phyloP scores from a whole-genome alignment of 2,329 filamentous ascomycete species.

The Fusarium sp. region DNA sequence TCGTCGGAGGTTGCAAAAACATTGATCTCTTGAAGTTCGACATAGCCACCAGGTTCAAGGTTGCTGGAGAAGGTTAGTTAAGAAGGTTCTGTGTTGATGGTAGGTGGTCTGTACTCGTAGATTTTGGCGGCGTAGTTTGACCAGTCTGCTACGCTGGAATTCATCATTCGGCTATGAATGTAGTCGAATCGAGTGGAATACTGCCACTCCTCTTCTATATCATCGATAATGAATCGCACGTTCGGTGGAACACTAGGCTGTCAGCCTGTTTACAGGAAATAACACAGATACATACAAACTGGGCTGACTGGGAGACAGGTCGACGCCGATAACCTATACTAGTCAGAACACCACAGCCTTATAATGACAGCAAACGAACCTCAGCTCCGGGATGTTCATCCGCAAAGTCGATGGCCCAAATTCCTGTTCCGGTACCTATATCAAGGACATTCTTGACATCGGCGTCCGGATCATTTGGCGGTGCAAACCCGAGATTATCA shows the following conservation, averaged over 20 bases:
- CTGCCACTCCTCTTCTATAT: conserved; percentile 1
- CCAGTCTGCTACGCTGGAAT: neutral
- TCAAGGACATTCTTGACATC: conserved; percentile 20
- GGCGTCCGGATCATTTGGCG: neutral
- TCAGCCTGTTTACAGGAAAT: fast-evolving
- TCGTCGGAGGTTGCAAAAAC: conserved; percentile 9
- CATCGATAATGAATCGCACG: neutral
- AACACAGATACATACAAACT: neutral
- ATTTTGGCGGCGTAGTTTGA: conserved; percentile 6
- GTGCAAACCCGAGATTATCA: conserved; percentile 12
- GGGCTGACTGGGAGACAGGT: conserved; percentile 12
- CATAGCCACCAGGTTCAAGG: conserved; percentile 17
- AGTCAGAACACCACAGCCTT: fast-evolving
- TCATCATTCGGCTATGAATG: conserved; percentile 11
- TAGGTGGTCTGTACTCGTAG: neutral
- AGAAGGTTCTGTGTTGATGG: neutral
- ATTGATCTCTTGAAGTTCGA: conserved; percentile 17
- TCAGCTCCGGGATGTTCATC: conserved; percentile 22
- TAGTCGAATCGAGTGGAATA: neutral
- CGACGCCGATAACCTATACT: neutral
- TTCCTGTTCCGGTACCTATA: conserved; percentile 24
- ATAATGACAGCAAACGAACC: neutral
- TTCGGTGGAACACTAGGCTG: neutral
- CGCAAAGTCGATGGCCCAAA: conserved; percentile 23
- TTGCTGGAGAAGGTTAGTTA: neutral